Evolutionary conservation across 1,139 yeast genomes (phyloP), one percentile per base, ranked within the genome.

Genomic region (Arxiozyma slooffiae): DNA sequence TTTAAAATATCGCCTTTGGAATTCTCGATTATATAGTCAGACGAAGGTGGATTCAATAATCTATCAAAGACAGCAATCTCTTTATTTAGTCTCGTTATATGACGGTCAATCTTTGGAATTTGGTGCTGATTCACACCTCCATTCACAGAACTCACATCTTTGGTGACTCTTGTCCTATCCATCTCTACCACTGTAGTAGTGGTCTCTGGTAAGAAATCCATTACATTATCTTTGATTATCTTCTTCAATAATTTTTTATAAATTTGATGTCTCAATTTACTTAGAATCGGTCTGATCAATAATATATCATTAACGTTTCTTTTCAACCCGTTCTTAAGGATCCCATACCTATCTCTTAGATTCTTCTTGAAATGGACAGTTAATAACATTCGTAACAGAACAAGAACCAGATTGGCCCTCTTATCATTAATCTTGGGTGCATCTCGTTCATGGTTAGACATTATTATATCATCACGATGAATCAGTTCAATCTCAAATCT

Each of bases 401-500:
- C 73, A 14, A 81, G 53, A 66, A 68, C 55, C n/a, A 68, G 41
- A 50, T 64, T 63, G 0, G 73, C 74, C 46, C 72, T 61, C 48
- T 52, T 59, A 48, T 69, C 67, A 50, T 68, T 64, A 1, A 63
- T 55, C 48, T 60, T 66, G 7, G 62, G 60, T 26, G 64, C 61
- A 46, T 77, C 80, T 48, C 60, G 66, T 48, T 57, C 60, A 50
- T 58, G 63, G 45, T 58, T 60, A 9, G 60, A 52, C 62, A 79
- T 57, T 59, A 61, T 68, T 47, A 60, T 66, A 50, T 77, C 81
- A 50, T 76, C 79, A 55, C 73, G 71, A 1, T 76, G 71, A 14
- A 81, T 74, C 17, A 80, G 74, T 57, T 82, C 94, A 49, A 89
- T 76, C 62, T 87, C 95, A 43, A 88, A 72, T 30, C 78, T 73